Evolutionary conservation across 2,329 filamentous ascomycete genomes (phyloP), one percentile per base, ranked within the genome.

Genomic region (Juglanconis juglandina): DNA sequence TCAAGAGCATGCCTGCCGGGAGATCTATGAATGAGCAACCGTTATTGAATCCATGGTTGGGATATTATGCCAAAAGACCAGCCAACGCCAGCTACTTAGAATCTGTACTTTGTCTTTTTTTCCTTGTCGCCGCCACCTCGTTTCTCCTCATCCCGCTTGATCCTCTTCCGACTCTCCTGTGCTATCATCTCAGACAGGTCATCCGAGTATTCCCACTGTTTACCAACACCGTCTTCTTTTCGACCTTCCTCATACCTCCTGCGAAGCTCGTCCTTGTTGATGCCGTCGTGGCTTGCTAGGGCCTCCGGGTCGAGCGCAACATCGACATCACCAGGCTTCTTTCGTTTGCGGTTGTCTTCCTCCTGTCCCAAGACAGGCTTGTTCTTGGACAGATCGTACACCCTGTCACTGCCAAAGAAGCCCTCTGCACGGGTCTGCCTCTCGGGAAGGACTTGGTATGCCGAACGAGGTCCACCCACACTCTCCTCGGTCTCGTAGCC

Each of bases 101-200:
- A 81, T 66, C 76, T 75, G 65, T 82, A 81, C 70, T 82, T 82
- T 65, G 73, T 71, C 67, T 82, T 81, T 72, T 81, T 86, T 74
- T 78, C 84, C 79, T 88, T 88, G 65, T 85, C 70, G 8, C 64
- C 60, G 3, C 59, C 61, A 7, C 56, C 82, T 68, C 82, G 82
- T 72, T 87, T 87, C 75, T 96, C 92, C 73, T 91, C 87, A 68
- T 96, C 93, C 66, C 90, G 86, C 83, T 93, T 96, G 72, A 93
- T 84, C 72, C 92, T 85, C 83, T 98, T 98, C 66, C 92, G 84
- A 70, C 88, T 92, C 77, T 98, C 95, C 69, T 91, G 88, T 11
- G 92, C 92, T 77, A 99, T 97, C 91, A 99, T 96, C 69, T 96
- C 91, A 68, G 88, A 94, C 59, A 99, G 76, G 67, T 98, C 94